A percentile compares a stretch with the other conserved stretches of the same genome.
phyloP scores from a whole-genome alignment of 371 early-diverging fungal species.

The Circinella umbellata region DNA sequence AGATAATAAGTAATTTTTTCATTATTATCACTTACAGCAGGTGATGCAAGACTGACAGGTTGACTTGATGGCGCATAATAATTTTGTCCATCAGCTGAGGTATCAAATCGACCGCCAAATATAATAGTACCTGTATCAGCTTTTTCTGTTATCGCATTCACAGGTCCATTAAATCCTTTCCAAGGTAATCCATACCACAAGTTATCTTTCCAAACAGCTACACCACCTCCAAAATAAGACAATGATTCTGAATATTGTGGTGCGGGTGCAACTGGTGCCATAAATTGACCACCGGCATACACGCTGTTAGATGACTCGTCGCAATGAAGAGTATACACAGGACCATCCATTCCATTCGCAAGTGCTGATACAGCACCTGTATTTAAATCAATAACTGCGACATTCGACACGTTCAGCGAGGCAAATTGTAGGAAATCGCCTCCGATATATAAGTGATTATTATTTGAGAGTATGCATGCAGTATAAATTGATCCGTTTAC shows the following conservation, averaged over 20 bases:
- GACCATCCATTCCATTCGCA: slow-evolving; percentile 70
- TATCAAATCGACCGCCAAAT: slow-evolving; percentile 53
- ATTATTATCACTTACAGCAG: slow-evolving; percentile 27
- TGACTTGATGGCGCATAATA: slow-evolving; percentile 47
- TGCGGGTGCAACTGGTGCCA: slow-evolving; percentile 34
- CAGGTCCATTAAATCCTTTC: slow-evolving; percentile 67
- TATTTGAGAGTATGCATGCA: slow-evolving; percentile 29
- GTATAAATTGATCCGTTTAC: slow-evolving; percentile 41
- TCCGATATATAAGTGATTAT: slow-evolving; percentile 49
- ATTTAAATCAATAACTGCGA: slow-evolving; percentile 54
- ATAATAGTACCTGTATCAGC: slow-evolving; percentile 25
- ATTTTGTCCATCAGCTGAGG: slow-evolving; percentile 45
- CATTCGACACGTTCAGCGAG: slow-evolving; percentile 48
- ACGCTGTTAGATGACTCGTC: slow-evolving; percentile 51
- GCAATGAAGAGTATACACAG: slow-evolving; percentile 69
- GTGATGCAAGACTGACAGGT: slow-evolving; percentile 38
- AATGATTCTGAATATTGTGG: slow-evolving; percentile 38
- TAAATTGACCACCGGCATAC: slow-evolving; percentile 51
- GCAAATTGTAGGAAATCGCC: slow-evolving; percentile 50
- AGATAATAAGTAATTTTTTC: neutral
- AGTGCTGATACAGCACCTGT: slow-evolving; percentile 49
- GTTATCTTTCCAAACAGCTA: slow-evolving; percentile 57
- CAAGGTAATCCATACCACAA: slow-evolving; percentile 59
- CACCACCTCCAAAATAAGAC: slow-evolving; percentile 57
- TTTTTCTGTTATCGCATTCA: slow-evolving; percentile 33